A percentile compares a stretch with the other conserved stretches of the same genome.
Evolutionary conservation across 176 grass and related monocot genomes (phyloP).

Genomic region (Tuctoria greenei): DNA sequence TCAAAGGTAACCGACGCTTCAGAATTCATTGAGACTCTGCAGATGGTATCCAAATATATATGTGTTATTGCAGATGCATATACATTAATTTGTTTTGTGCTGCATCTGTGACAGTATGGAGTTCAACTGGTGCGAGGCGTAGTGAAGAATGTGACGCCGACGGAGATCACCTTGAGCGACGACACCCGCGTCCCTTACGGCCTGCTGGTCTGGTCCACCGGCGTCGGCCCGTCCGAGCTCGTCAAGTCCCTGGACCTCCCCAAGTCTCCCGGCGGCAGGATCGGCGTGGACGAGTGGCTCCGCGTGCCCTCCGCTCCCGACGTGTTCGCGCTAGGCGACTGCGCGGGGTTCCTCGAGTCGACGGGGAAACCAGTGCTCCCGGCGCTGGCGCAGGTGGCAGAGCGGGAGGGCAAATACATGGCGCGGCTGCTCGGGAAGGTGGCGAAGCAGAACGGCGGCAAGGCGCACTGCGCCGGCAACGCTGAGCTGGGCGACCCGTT

Average conservation of each 20-base stretch:
- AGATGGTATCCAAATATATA: too few relatives aligned
- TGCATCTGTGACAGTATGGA: constrained; percentile 56
- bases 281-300: constrained; percentile 83
- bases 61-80: neutral
- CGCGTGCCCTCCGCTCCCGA: constrained; percentile 68
- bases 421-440: constrained; percentile 51
- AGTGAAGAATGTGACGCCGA: constrained; percentile 71
- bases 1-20: constrained; percentile 50
- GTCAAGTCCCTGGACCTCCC: constrained; percentile 60
- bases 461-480: constrained; percentile 52
- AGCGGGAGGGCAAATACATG: constrained; percentile 82
- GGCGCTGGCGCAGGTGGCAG: constrained; percentile 92
- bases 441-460: constrained; percentile 64
- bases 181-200: constrained; percentile 71
- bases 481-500: constrained; percentile 69
- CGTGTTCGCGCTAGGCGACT: constrained; percentile 90
- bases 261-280: constrained; percentile 75
- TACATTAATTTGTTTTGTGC: neutral
- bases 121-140: constrained; percentile 69
- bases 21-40: neutral
- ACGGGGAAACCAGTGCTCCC: constrained; percentile 78
- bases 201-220: constrained; percentile 89
- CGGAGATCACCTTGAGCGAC: constrained; percentile 62
- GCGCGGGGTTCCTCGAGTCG: constrained; percentile 78
- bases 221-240: constrained; percentile 76